Evolutionary conservation across 1,139 yeast species (phyloP).

Genomic region (Zygosaccharomyces pseudobailii): DNA sequence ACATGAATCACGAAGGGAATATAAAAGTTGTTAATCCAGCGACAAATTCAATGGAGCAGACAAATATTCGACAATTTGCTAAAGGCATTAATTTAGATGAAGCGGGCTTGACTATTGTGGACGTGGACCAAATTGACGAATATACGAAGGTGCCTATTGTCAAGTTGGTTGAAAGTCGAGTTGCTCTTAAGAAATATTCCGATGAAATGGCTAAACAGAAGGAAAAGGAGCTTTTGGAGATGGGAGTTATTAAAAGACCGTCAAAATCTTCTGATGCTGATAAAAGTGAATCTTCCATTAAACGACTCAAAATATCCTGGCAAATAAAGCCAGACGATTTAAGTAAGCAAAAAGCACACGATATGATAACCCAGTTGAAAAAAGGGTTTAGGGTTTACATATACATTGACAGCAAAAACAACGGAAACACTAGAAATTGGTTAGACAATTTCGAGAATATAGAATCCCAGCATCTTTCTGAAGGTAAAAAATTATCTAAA

Average conservation of each 20-base stretch:
- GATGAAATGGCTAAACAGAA: slow-evolving; percentile 38
- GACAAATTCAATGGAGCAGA: slow-evolving; percentile 18
- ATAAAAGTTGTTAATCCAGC: slow-evolving; percentile 22
- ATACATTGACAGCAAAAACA: slow-evolving; percentile 35
- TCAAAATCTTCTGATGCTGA: slow-evolving; percentile 17
- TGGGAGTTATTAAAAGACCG: slow-evolving; percentile 21
- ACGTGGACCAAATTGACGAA: slow-evolving; percentile 19
- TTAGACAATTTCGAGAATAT: slow-evolving; percentile 20
- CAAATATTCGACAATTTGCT: slow-evolving; percentile 23
- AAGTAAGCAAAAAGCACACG: slow-evolving; percentile 41
- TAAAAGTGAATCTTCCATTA: slow-evolving; percentile 32
- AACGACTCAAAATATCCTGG: slow-evolving; percentile 43
- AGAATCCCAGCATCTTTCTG: slow-evolving; percentile 6
- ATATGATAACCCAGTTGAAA: slow-evolving; percentile 37
- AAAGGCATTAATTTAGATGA: slow-evolving; percentile 26
- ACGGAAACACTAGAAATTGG: slow-evolving; percentile 24
- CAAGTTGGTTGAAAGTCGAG: slow-evolving; percentile 35
- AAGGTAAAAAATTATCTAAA: slow-evolving; percentile 14
- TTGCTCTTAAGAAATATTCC: slow-evolving; percentile 38
- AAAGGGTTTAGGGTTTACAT: slow-evolving; percentile 39
- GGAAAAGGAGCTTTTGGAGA: slow-evolving; percentile 31
- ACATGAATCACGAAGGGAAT: slow-evolving; percentile 24
- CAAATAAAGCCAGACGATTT: slow-evolving; percentile 41
- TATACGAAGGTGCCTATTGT: slow-evolving; percentile 32
- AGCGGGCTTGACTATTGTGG: slow-evolving; percentile 26